A percentile compares a stretch with the other conserved stretches of the same genome.
Conservation (phyloP, 2,329 filamentous ascomycete genomes). For the Gliomastix tumulicola region DNA sequence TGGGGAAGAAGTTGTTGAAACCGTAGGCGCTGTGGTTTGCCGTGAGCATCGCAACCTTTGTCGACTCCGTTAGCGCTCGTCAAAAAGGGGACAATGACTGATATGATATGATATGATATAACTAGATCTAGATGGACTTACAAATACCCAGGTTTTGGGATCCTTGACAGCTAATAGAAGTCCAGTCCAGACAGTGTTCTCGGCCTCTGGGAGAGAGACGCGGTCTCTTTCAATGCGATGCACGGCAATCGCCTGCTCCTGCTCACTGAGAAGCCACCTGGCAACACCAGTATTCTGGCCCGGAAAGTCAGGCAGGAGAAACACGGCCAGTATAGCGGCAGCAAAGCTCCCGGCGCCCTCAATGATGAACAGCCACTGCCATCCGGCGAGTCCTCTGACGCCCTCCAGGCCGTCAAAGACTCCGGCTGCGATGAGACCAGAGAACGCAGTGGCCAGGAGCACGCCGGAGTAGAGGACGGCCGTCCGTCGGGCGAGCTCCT, state of each 20-base stretch:
- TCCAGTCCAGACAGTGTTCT: slow-evolving; percentile 9
- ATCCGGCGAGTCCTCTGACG: slow-evolving; percentile 46
- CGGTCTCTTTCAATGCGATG: slow-evolving; percentile 11
- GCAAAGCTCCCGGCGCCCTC: slow-evolving; percentile 39
- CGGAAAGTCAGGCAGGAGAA: slow-evolving; percentile 11
- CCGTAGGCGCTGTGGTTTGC: slow-evolving; percentile 15
- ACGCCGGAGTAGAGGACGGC: slow-evolving; percentile 14
- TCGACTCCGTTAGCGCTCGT: neutral
- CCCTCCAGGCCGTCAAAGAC: slow-evolving; percentile 24
- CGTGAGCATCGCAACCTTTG: slow-evolving; percentile 2
- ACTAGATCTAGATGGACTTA: slow-evolving; percentile 2
- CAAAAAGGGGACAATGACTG: too few species aligned
- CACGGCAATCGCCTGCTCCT: slow-evolving; percentile 7
- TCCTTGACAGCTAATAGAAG: slow-evolving; percentile 13
- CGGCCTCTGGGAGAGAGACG: slow-evolving; percentile 10
- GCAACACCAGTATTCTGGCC: slow-evolving; percentile 4
- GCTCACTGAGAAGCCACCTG: slow-evolving; percentile 7
- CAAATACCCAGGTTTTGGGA: slow-evolving; percentile 15
- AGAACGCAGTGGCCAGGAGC: slow-evolving; percentile 11
- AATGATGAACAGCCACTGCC: slow-evolving; percentile 61
- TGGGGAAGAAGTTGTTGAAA: slow-evolving; percentile 26
- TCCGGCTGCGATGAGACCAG: slow-evolving; percentile 11
- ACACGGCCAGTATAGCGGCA: slow-evolving; percentile 7
- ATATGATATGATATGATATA: neutral
- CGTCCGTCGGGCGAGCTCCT: slow-evolving; percentile 13